Conservation (phyloP, 306 rosid genomes). For the Sophora flavescens region DNA sequence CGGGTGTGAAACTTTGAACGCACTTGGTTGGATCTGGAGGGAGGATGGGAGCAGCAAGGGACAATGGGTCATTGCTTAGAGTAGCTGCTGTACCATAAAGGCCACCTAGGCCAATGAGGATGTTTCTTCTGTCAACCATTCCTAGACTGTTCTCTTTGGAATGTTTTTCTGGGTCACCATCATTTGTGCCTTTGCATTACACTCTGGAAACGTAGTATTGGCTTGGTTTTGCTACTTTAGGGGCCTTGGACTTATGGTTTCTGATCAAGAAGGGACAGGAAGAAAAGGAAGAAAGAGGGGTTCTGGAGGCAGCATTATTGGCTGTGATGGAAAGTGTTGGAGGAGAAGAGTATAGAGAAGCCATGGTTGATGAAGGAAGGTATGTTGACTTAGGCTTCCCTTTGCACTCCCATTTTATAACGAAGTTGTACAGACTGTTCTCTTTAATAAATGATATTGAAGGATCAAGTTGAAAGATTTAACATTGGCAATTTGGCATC, state of each 20-base stretch:
- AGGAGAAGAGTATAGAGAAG: slow-evolving; percentile 42
- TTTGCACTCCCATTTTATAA: slow-evolving; percentile 18
- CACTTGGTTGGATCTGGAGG: slow-evolving; percentile 51
- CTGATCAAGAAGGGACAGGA: slow-evolving; percentile 32
- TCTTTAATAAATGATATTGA: not conserved
- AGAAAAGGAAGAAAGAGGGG: slow-evolving; percentile 1
- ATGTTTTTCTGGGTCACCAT: slow-evolving; percentile 13
- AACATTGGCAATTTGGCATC: not conserved
- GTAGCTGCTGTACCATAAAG: slow-evolving; percentile 53
- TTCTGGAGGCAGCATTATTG: not conserved
- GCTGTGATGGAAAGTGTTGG: not conserved
- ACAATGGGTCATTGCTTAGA: slow-evolving; percentile 38
- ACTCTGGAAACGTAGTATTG: slow-evolving; percentile 32
- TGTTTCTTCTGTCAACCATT: slow-evolving; percentile 53
- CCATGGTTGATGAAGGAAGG: slow-evolving; percentile 30
- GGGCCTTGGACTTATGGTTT: slow-evolving; percentile 17
- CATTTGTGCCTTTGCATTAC: slow-evolving; percentile 53
- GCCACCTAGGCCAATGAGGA: slow-evolving; percentile 64
- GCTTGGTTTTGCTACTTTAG: slow-evolving; percentile 42
- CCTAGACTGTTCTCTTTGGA: not conserved
- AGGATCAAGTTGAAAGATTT: not conserved
- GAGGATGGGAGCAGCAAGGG: slow-evolving; percentile 57
- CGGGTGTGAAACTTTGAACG: not conserved
- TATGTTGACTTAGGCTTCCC: not conserved
- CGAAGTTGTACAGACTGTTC: not conserved